phyloP scores from a whole-genome alignment of 2,329 filamentous ascomycete genomes.

The Paraphoma chrysanthemicola region DNA sequence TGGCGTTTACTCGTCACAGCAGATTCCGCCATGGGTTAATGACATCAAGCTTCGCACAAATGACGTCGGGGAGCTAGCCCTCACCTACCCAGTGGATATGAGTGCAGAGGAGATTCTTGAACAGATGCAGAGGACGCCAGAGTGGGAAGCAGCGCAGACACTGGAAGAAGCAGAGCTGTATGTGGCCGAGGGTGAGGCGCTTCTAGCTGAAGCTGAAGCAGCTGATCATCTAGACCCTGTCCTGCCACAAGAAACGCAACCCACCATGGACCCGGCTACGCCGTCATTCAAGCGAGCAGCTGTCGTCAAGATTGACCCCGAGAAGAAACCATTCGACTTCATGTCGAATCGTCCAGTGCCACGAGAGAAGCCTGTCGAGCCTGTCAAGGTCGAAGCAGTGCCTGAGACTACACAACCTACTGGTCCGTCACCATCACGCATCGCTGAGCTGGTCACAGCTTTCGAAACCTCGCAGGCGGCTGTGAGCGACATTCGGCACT shows the following conservation, averaged over 20 bases:
- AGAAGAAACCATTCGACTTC: conserved; percentile 44
- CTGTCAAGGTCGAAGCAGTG: conserved; percentile 49
- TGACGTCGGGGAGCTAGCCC: conserved; percentile 25
- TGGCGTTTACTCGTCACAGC: conserved; percentile 26
- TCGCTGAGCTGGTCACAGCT: conserved; percentile 4
- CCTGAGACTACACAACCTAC: conserved; percentile 9
- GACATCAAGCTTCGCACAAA: conserved; percentile 33
- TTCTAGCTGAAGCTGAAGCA: conserved; percentile 31
- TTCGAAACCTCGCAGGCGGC: conserved; percentile 7
- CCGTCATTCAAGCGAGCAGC: conserved; percentile 33
- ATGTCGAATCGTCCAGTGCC: conserved; percentile 45
- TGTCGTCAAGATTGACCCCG: conserved; percentile 34
- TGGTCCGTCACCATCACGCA: neutral
- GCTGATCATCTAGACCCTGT: conserved; percentile 18
- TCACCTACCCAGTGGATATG: conserved; percentile 28
- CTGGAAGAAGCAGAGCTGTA: neutral
- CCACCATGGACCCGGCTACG: conserved; percentile 37
- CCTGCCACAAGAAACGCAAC: conserved; percentile 15
- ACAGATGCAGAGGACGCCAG: conserved; percentile 28
- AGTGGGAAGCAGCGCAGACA: conserved; percentile 14
- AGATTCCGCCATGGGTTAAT: conserved; percentile 34
- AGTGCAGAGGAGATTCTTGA: conserved; percentile 30
- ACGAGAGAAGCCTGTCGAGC: conserved; percentile 27
- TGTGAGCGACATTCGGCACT: conserved; percentile 11
- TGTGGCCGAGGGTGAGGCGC: conserved; percentile 19